A percentile compares a stretch with the other conserved stretches of the same genome.
Conservation (phyloP, 371 early-diverging fungal species). For the Ordospora colligata region DNA sequence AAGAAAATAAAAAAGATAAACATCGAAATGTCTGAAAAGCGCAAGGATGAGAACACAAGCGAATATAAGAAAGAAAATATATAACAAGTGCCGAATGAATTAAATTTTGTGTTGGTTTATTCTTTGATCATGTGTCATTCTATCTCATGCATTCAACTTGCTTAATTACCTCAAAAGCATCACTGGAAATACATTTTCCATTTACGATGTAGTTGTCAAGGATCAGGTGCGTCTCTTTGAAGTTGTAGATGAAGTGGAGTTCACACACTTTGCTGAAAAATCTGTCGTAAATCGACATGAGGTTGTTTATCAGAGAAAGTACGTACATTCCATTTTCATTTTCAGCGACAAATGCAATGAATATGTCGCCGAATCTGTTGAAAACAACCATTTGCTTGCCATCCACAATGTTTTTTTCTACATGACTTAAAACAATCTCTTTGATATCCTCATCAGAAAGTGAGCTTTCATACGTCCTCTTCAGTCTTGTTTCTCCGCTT, state of each 20-base stretch:
- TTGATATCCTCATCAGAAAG: conserved; percentile 14
- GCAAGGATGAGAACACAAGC: neutral
- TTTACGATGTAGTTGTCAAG: conserved; percentile 40
- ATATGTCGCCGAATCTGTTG: conserved; percentile 5
- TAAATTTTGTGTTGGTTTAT: neutral
- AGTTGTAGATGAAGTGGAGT: conserved; percentile 34
- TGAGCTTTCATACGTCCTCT: neutral
- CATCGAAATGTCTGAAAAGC: conserved; percentile 4
- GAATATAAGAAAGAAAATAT: neutral
- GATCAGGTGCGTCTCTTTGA: conserved; percentile 27
- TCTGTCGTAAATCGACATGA: conserved; percentile 13
- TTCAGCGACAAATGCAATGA: conserved; percentile 28
- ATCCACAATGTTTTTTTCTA: neutral
- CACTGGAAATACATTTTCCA: conserved; percentile 26
- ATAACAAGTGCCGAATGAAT: neutral
- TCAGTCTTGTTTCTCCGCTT: neutral
- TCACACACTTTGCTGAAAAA: conserved; percentile 21
- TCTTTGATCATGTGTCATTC: neutral
- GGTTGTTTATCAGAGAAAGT: conserved; percentile 27
- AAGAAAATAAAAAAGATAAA: conserved; percentile 17
- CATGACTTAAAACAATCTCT: neutral
- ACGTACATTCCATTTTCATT: conserved; percentile 49
- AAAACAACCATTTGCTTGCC: conserved; percentile 12
- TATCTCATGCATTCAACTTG: neutral
- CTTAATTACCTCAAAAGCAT: neutral